These are phyloP conservation scores for Zizania palustris DNA, from an alignment of 202 grass and related monocot genomes.

Conservation along the genomic window DNA sequence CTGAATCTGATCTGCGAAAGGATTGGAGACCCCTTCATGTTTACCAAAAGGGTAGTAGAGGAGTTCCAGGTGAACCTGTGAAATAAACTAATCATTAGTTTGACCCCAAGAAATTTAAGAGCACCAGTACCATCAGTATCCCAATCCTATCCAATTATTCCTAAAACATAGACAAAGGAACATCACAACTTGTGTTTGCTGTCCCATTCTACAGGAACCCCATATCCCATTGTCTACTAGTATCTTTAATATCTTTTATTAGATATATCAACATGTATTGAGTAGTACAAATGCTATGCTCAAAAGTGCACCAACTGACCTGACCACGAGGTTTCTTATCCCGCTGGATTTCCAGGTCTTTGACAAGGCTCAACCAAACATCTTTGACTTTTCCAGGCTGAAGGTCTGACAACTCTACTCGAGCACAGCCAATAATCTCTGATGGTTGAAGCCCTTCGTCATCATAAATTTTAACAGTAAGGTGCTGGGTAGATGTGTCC, in stretches of 20 bases:
- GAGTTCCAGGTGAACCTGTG: conserved; percentile 91
- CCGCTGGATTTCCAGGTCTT: conserved; percentile 82
- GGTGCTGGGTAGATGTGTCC: conserved; percentile 77
- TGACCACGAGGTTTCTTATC: conserved; percentile 89
- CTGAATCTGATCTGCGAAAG: conserved; percentile 72
- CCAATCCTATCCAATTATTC: neutral
- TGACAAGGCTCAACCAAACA: conserved; percentile 91
- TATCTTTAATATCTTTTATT: neutral
- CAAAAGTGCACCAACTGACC: conserved; percentile 51
- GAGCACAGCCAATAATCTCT: conserved; percentile 79
- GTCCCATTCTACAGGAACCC: neutral
- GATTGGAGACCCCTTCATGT: conserved; percentile 74
- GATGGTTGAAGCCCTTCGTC: conserved; percentile 88
- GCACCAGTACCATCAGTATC: neutral
- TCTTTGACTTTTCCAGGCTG: conserved; percentile 91
- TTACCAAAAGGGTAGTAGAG: conserved; percentile 77
- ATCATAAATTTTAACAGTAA: conserved; percentile 89
- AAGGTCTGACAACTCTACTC: conserved; percentile 67
- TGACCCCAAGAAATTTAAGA: neutral
- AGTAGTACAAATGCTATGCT: neutral
- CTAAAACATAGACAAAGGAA: conserved; percentile 17
- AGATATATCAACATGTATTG: conserved; percentile 21
- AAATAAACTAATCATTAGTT: conserved; percentile 32
- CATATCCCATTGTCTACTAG: neutral
- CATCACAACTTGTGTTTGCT: neutral